phyloP scores from a whole-genome alignment of 306 rosid species.

The Medicago truncatula region MtrunA17r5.0-ANR NC_053044.1:53478001-53478500 shows the following conservation, averaged over 20 bases:
- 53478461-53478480: not conserved
- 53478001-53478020: constrained; percentile 26
- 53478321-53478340: constrained; percentile 74
- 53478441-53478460: not conserved
- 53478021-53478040: constrained; percentile 31
- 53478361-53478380: constrained; percentile 73
- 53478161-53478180: constrained; percentile 83
- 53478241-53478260: constrained; percentile 68
- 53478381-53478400: constrained; percentile 83
- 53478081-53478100: constrained; percentile 46
- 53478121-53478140: constrained; percentile 78
- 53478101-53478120: constrained; percentile 53
- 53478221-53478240: constrained; percentile 73
- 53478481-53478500: constrained; percentile 31
- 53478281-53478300: constrained; percentile 73
- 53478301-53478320: constrained; percentile 74
- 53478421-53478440: not conserved
- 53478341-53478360: constrained; percentile 47
- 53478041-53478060: constrained; percentile 36
- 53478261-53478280: constrained; percentile 37
- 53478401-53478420: not conserved
- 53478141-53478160: constrained; percentile 72
- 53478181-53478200: constrained; percentile 84
- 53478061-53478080: constrained; percentile 19
- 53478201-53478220: constrained; percentile 80